Base-by-base conservation (phyloP, 2,329 filamentous ascomycete genomes). In the Trichoderma simmonsii region DNA sequence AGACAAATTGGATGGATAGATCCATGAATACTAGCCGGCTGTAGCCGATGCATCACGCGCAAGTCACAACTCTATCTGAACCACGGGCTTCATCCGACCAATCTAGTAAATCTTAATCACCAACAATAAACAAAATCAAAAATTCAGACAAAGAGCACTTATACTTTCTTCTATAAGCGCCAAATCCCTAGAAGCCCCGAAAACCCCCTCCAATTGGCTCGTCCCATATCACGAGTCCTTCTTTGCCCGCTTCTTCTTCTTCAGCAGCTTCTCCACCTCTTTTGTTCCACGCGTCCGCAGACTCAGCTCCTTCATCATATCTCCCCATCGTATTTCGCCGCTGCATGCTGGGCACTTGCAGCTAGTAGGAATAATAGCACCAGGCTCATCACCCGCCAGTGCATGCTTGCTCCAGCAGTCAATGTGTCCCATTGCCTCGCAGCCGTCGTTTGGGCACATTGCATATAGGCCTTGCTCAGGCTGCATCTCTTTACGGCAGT, bases 271-370 rank as follows among this genome's bases (percentile, higher is more conserved):
- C 54, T 90, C 87, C 1, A 95, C 83, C 75, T 94, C 91, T 71
- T 92, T 91, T 70, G 86, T 81, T 0, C 92, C 94, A 28, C 93
- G 87, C 43, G 89, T 84, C 36, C 95, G 87, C 63, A 97, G 82
- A 65, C 88, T 96, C 76, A 97, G 81, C 79, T 97, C 95, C 78
- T 90, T 95, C 83, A 97, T 92, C 82, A 98, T 88, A 62, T 92
- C 88, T 0, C 86, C 85, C 95, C 95, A 98, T 65, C 85, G 80
- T 2, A 94, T 82, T 5, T 84, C 80, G 0, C 84, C 84, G 1
- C 85, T 81, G 78, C 95, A 98, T 24, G 83, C 82, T 0, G 93
- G 93, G 81, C 95, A 98, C 2, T 77, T 80, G 3, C 94, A 94
- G 39, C 85, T 79, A 1, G 88, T 84, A 0, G 95, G 95, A 1